Base-by-base conservation (phyloP, 768 basidiomycete genomes). In the Trametes maxima region DNA sequence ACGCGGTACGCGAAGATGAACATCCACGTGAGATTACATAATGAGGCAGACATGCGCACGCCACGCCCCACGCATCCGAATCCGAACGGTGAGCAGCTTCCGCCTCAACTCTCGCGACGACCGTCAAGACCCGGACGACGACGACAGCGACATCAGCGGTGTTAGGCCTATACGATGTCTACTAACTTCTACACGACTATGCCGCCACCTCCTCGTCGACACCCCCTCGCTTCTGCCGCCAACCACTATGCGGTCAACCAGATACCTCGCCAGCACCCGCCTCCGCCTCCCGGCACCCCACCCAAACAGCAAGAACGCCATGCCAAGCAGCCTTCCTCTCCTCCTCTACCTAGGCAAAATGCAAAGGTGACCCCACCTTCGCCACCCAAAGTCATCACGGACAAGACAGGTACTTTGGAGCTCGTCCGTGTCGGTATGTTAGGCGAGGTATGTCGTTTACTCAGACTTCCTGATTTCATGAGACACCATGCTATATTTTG, bases 301-400 rank as follows among this genome's bases (percentile, higher is more conserved):
- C 68, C 65, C 22, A 61, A 59, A 45, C 53, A 40, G 17, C 49
- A 53, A 19, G 24, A 64, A 59, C 55, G 59, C 39, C 43, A 42
- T n/a, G 25, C 19, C 4, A 64, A 65, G 53, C 55, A 60, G 53
- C 60, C 69, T 0, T 43, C 62, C 0, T 86, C 85, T 7, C 88
- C 90, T 1, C 92, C 91, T 10, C 72, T 94, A 16, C 87, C 88
- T 37, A 82, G 90, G 57, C 91, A 93, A 78, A 94, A 91, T 73
- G 88, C 82, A 68, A 93, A 92, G 75, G 87, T 88, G 1, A 80
- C 85, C 0, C 92, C 92, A 0, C 92, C 92, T 0, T 90, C 90
- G 0, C 92, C 92, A 2, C 92, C 92, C 8, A 85, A 80, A 69
- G 73, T 90, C 57, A 94, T 94, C 66, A 79, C 76, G 1, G 91